phyloP scores from a whole-genome alignment of 768 basidiomycete genomes.

The Boletus vermiculosoides region DNA sequence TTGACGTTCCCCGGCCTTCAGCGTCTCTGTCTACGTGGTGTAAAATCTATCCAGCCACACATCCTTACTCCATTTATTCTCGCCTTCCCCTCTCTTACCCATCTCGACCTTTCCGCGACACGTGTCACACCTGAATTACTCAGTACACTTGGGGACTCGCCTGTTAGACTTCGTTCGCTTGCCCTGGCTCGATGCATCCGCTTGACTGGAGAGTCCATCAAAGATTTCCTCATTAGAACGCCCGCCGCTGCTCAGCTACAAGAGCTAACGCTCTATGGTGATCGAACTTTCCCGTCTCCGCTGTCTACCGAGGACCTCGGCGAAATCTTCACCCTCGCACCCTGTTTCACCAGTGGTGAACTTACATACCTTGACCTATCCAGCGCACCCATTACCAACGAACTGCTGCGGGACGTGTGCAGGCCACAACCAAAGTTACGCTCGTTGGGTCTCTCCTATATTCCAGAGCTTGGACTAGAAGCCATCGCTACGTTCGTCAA shows the following conservation, averaged over 20 bases:
- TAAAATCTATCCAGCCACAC: slow-evolving; percentile 70
- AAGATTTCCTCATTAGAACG: slow-evolving; percentile 67
- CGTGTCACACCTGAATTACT: slow-evolving; percentile 77
- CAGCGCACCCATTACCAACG: slow-evolving; percentile 67
- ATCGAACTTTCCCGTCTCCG: slow-evolving; percentile 76
- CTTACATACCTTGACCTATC: slow-evolving; percentile 91
- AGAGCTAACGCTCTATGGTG: slow-evolving; percentile 89
- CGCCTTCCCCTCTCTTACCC: slow-evolving; percentile 82
- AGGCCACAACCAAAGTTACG: slow-evolving; percentile 71
- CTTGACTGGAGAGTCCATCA: slow-evolving; percentile 76
- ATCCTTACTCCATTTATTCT: slow-evolving; percentile 72
- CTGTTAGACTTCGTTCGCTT: slow-evolving; percentile 71
- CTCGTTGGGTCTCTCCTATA: slow-evolving; percentile 87
- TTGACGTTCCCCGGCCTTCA: slow-evolving; percentile 66
- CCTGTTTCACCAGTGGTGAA: slow-evolving; percentile 72
- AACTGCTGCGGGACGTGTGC: slow-evolving; percentile 49
- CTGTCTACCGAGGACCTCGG: slow-evolving; percentile 63
- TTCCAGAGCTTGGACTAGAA: slow-evolving; percentile 65
- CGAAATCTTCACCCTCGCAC: slow-evolving; percentile 67
- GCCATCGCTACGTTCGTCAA: slow-evolving; percentile 68
- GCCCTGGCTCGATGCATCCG: slow-evolving; percentile 85
- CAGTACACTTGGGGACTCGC: slow-evolving; percentile 59
- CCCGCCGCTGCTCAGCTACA: slow-evolving; percentile 58
- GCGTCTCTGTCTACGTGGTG: slow-evolving; percentile 79
- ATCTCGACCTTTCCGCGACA: slow-evolving; percentile 91